Evolutionary conservation across 495 filamentous ascomycete genomes (phyloP).

Genomic region (Penicillium pulvis): DNA sequence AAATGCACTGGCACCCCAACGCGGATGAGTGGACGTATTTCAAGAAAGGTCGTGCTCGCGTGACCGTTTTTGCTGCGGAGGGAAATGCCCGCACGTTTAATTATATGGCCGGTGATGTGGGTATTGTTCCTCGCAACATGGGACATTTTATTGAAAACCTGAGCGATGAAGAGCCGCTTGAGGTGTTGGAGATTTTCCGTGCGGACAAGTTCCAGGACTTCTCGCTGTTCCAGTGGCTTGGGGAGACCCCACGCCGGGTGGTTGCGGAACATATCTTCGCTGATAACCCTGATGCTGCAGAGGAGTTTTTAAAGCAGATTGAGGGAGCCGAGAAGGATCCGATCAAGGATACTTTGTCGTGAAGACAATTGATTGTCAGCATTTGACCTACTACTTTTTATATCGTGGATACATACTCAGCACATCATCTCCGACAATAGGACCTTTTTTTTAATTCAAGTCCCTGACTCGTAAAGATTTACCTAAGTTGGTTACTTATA

Average conservation of each 20-base stretch:
- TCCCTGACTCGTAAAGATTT: no score
- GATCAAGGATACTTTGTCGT: background rate
- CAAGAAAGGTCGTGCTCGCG: constrained; percentile 64
- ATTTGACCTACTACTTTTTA: no score
- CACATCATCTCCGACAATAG: no score
- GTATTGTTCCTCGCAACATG: constrained; percentile 61
- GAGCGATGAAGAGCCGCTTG: constrained; percentile 53
- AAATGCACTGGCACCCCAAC: constrained; percentile 80
- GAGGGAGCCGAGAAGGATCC: constrained; percentile 3
- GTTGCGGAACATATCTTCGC: constrained; percentile 64
- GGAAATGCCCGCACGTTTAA: constrained; percentile 63
- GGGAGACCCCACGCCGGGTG: constrained; percentile 61
- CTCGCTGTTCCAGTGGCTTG: constrained; percentile 69
- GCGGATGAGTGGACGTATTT: constrained; percentile 81
- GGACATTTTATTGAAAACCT: constrained; percentile 67
- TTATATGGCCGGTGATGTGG: constrained; percentile 59
- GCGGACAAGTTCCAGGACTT: constrained; percentile 63
- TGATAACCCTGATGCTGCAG: constrained; percentile 5
- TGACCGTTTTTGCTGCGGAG: constrained; percentile 65
- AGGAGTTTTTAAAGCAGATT: constrained; percentile 4
- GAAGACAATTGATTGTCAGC: no score
- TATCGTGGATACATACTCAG: no score
- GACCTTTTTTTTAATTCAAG: no score
- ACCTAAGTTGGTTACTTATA: no score
- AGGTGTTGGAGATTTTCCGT: constrained; percentile 61